Evolutionary conservation across 306 rosid genomes (phyloP).

Genomic region (Malus orientalis): DNA sequence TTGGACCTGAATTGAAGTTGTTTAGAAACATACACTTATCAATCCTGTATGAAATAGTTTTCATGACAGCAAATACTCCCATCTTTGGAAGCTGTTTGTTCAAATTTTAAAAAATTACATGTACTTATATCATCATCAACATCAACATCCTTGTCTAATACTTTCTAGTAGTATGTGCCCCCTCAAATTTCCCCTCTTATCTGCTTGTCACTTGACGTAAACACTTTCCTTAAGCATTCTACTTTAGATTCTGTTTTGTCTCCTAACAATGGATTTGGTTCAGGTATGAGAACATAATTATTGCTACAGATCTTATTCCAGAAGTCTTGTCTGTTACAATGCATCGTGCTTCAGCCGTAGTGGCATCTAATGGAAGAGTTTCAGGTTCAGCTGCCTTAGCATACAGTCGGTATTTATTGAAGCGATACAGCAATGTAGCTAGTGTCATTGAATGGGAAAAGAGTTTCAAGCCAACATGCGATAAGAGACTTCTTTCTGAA

Average conservation of each 20-base stretch:
- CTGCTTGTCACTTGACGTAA: not conserved
- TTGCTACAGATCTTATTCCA: slow-evolving; percentile 78
- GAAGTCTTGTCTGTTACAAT: slow-evolving; percentile 62
- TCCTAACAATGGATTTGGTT: slow-evolving; percentile 32
- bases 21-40: not conserved
- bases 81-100: not conserved
- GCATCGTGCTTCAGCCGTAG: slow-evolving; percentile 49
- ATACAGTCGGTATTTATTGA: slow-evolving; percentile 63
- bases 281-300: slow-evolving; percentile 85
- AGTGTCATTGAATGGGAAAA: slow-evolving; percentile 88
- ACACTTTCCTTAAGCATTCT: not conserved
- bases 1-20: not conserved
- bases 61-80: not conserved
- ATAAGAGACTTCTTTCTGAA: slow-evolving; percentile 75
- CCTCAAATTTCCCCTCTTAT: not conserved
- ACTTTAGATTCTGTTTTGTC: slow-evolving; percentile 4
- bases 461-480: slow-evolving; percentile 55
- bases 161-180: not conserved
- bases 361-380: slow-evolving; percentile 71
- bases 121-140: not conserved
- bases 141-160: not conserved
- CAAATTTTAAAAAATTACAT: not conserved
- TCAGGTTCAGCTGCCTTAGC: slow-evolving; percentile 59
- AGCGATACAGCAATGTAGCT: slow-evolving; percentile 55
- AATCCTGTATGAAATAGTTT: not conserved